Evolutionary conservation across 2,329 filamentous ascomycete genomes (phyloP).

Genomic region (Stagonosporopsis cucurbitacearum): DNA sequence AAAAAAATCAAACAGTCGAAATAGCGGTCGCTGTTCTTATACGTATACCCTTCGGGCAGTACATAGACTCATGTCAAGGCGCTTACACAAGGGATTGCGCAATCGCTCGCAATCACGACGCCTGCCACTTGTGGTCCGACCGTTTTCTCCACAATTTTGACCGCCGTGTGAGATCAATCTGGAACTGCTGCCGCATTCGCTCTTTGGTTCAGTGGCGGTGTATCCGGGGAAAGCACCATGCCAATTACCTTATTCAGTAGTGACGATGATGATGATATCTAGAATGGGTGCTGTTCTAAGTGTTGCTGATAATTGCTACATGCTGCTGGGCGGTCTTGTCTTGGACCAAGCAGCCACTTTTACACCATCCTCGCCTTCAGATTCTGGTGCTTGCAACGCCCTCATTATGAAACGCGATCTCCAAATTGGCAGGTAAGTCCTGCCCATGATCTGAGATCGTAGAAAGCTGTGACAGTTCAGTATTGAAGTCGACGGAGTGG

Average conservation of each 20-base stretch:
- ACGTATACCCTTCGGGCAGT: constrained; percentile 6
- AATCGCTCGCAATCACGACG: constrained; percentile 45
- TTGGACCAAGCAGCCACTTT: neutral
- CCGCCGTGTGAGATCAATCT: constrained; percentile 7
- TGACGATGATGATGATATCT: neutral
- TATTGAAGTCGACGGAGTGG: constrained; percentile 23
- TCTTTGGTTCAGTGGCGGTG: constrained; percentile 5
- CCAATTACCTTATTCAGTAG: neutral
- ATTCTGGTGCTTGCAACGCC: constrained; percentile 5
- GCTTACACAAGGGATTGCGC: constrained; percentile 35
- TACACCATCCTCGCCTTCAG: neutral
- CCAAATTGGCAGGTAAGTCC: constrained; percentile 18
- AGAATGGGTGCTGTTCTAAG: neutral
- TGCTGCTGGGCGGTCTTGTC: neutral
- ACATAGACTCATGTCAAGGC: constrained; percentile 18
- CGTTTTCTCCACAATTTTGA: constrained; percentile 18
- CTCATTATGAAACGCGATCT: constrained; percentile 11
- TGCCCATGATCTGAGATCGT: constrained; percentile 8
- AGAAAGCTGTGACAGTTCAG: constrained; percentile 9
- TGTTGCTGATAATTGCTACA: neutral
- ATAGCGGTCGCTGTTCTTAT: constrained; percentile 20
- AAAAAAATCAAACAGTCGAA: neutral
- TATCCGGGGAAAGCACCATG: constrained; percentile 18
- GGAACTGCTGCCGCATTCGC: constrained; percentile 12
- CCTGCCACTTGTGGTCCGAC: constrained; percentile 10